Conservation (phyloP, 345 rosid species). For the Euclidium syriacum region DNA sequence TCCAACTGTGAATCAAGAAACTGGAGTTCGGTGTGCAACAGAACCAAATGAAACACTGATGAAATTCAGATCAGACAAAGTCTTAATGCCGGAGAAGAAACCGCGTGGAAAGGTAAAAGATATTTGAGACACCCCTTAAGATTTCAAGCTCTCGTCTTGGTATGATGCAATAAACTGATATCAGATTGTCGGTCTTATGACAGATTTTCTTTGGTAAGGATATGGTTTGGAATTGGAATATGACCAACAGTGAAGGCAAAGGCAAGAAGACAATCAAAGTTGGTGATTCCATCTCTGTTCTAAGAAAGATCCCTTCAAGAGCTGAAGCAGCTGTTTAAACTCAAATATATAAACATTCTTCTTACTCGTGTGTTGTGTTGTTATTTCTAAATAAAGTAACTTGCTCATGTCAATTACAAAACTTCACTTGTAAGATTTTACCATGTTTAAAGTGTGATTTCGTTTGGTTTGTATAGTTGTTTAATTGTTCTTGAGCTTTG, state of each 20-base stretch:
- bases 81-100: slow-evolving; percentile 46
- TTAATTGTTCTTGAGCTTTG: too few species aligned
- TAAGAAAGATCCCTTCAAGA: slow-evolving; percentile 42
- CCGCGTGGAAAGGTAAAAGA: slow-evolving; percentile 62
- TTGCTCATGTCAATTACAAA: too few species aligned
- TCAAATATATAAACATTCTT: background rate
- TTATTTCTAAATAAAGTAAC: too few species aligned
- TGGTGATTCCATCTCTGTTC: slow-evolving; percentile 52
- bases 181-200: too few species aligned
- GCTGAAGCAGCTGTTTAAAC: slow-evolving; percentile 62
- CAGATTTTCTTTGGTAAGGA: too few species aligned
- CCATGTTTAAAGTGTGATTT: too few species aligned
- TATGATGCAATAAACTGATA: too few species aligned
- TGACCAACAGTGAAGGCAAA: slow-evolving; percentile 25
- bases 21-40: slow-evolving; percentile 33
- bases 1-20: slow-evolving; percentile 58
- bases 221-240: slow-evolving; percentile 38
- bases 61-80: slow-evolving; percentile 48
- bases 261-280: slow-evolving; percentile 45
- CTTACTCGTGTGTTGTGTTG: too few species aligned
- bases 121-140: too few species aligned
- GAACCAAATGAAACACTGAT: slow-evolving; percentile 55
- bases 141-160: too few species aligned
- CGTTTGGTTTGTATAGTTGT: too few species aligned
- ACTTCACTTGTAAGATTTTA: too few species aligned